Conservation (phyloP, 768 basidiomycete species). For the Phylloporus sp. region DNA sequence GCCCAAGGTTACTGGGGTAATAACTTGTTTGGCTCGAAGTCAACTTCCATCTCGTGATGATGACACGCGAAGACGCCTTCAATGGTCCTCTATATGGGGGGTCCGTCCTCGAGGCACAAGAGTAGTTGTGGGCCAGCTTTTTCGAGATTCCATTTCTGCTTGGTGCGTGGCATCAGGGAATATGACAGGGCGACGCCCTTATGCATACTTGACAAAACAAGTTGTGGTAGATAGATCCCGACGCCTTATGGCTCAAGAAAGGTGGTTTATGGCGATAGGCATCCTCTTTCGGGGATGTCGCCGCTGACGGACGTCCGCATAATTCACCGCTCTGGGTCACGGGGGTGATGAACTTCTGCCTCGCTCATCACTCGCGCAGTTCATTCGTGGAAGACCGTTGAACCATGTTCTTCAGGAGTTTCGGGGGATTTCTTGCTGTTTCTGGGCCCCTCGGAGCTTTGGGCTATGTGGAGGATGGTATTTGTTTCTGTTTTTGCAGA, state of each 20-base stretch:
- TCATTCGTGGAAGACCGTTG: slow-evolving; percentile 13
- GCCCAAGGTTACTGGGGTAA: background rate
- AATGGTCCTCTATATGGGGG: background rate
- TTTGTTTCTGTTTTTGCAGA: slow-evolving; percentile 21
- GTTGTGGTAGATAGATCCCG: slow-evolving; percentile 1
- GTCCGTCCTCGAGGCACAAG: slow-evolving; percentile 1
- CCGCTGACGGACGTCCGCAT: background rate
- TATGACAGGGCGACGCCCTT: slow-evolving; percentile 4
- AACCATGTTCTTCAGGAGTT: slow-evolving; percentile 2
- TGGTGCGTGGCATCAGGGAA: background rate
- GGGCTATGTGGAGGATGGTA: slow-evolving; percentile 3
- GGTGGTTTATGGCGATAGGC: slow-evolving; percentile 3
- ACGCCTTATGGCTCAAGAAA: slow-evolving; percentile 5
- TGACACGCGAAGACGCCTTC: background rate
- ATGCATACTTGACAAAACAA: slow-evolving; percentile 5
- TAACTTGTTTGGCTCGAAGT: background rate
- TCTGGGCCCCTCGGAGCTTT: slow-evolving; percentile 1
- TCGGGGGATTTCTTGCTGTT: background rate
- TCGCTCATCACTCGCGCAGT: slow-evolving; percentile 18
- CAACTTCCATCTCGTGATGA: slow-evolving; percentile 3
- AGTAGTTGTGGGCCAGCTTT: background rate
- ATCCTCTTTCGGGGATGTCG: slow-evolving; percentile 12
- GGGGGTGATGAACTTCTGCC: slow-evolving; percentile 17
- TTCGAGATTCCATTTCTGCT: slow-evolving; percentile 1
- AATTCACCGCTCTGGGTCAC: slow-evolving; percentile 14